These are phyloP conservation scores for Globisporangium echinulatum DNA, from an alignment of 352 stramenopile genomes.

Conservation along the genomic window DNA sequence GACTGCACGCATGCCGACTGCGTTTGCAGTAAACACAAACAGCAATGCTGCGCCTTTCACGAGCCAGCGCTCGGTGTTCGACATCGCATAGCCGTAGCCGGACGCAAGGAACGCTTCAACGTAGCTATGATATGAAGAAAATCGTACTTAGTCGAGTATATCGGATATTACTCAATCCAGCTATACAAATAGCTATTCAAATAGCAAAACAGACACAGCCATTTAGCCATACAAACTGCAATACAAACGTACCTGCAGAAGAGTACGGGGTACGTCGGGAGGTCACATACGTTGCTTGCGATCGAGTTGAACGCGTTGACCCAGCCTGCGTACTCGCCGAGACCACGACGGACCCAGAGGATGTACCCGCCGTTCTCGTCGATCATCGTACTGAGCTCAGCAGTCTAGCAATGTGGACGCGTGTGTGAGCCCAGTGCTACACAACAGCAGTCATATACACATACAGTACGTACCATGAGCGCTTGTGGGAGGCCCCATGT, in stretches of 20 bases:
- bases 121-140: conserved; percentile 32
- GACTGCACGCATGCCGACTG: conserved; percentile 71
- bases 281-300: conserved; percentile 77
- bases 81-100: conserved; percentile 45
- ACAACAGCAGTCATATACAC: too few species aligned
- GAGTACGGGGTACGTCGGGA: conserved; percentile 79
- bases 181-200: too few species aligned
- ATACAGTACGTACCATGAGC: conserved; percentile 48
- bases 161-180: too few species aligned
- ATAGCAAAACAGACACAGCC: too few species aligned
- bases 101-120: conserved; percentile 70
- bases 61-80: conserved; percentile 50
- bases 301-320: conserved; percentile 84
- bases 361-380: conserved; percentile 85
- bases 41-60: conserved; percentile 66
- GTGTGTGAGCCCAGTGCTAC: neutral
- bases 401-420: conserved; percentile 27
- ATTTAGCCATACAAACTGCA: neutral
- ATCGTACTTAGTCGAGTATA: too few species aligned
- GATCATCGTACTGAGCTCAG: conserved; percentile 80
- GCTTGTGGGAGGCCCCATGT: conserved; percentile 81
- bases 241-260: conserved; percentile 45
- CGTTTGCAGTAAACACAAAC: conserved; percentile 66
- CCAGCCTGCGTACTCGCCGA: conserved; percentile 79
- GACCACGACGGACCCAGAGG: conserved; percentile 70